phyloP scores from a whole-genome alignment of 1,139 yeast genomes.

The Dujonia santamariae region DNA sequence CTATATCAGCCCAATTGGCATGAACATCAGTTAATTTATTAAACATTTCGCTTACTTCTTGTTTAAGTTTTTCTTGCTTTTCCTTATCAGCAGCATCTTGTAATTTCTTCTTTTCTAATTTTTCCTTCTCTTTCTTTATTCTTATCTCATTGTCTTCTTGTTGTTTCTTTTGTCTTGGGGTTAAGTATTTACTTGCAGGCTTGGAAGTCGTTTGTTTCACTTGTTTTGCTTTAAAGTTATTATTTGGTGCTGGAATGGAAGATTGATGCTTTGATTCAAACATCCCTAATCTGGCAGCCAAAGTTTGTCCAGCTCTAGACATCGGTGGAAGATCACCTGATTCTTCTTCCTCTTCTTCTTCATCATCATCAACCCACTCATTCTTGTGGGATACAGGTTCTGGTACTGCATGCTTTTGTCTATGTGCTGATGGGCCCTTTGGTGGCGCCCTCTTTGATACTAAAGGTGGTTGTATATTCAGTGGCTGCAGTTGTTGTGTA shows the following conservation, averaged over 20 bases:
- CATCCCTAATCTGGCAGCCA: conserved; percentile 22
- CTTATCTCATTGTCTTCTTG: conserved; percentile 10
- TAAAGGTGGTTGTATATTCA: no score
- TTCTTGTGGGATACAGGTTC: neutral
- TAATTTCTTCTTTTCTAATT: conserved; percentile 1
- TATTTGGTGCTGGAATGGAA: neutral
- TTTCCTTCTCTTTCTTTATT: conserved; percentile 12
- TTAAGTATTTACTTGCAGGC: conserved; percentile 11
- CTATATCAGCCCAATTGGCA: conserved; percentile 35
- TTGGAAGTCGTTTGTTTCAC: conserved; percentile 8
- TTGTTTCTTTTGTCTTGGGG: conserved; percentile 9
- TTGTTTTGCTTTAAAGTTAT: conserved; percentile 1
- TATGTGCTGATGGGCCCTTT: conserved; percentile 1
- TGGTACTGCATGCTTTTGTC: neutral
- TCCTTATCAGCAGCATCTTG: conserved; percentile 12
- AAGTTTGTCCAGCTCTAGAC: conserved; percentile 14
- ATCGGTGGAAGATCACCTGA: conserved; percentile 8
- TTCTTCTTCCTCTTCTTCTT: conserved; percentile 13
- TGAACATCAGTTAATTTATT: conserved; percentile 27
- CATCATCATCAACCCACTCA: conserved; percentile 5
- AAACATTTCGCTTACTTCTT: conserved; percentile 29
- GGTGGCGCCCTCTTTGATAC: conserved; percentile 1
- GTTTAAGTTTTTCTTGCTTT: conserved; percentile 21
- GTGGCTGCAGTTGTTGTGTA: no score
- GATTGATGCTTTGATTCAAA: conserved; percentile 2